Base-by-base conservation (phyloP, 306 rosid species). In the Cicer cuneatum region DNA sequence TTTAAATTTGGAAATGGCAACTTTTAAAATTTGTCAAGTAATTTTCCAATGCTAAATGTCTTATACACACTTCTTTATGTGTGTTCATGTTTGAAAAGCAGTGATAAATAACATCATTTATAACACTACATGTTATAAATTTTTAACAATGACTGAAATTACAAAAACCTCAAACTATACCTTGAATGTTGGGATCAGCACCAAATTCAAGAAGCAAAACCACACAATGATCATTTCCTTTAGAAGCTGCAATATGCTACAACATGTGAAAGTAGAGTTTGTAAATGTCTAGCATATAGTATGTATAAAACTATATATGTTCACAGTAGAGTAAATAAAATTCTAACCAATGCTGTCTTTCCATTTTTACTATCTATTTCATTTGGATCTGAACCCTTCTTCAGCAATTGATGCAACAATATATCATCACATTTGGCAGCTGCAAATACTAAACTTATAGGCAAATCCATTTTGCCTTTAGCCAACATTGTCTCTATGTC, bases 191-290 rank as follows among this genome's bases (percentile, higher is more conserved):
- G n/a, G 93, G 86, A 80, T 85, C 79, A 12, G 88, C 87, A 2
- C 90, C 91, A 75, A 75, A 68, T 73, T 88, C 86, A 6, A 88
- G 37, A 66, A 90, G 96, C 19, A 85, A 74, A 72, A 33, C 40
- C 53, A 75, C 86, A 78, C 93, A 88, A 46, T 80, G 79, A 21
- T 80, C 49, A 61, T 29, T 69, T 38, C 96, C 96, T 53, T 78
- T 85, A 13, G 83, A 81, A 80, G 91, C 93, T 52, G 96, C 87
- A 73, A 85, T 71, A 75, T 90, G 90, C 96, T 90, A 84, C 75
- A 46, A 29, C 69, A 83, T 19, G 37, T 73, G 41, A 65, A 57
- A 69, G 58, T 7, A 59, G n/a, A 66, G 37, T 53, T 5, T 42
- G 37, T 66, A 37, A 75, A 69, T 41, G 16, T 65, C 18, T 11